A percentile compares a stretch with the other conserved stretches of the same genome.
Conservation (phyloP, 345 rosid genomes). For the Eucalyptus microcorys region DNA sequence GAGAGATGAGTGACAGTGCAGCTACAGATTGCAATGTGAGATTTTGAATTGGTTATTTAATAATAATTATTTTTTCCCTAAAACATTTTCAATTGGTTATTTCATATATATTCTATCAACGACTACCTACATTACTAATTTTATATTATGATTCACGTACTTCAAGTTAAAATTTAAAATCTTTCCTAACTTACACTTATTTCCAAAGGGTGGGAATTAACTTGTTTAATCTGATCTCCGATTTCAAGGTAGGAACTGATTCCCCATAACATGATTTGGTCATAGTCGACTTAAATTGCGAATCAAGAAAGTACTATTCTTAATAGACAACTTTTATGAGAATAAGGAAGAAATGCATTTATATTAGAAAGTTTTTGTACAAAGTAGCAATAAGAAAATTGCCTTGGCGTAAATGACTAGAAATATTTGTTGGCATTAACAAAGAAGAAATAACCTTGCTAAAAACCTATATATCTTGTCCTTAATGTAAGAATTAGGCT, state of each 20-base stretch:
- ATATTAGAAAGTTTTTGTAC: too few species aligned
- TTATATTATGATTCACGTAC: too few species aligned
- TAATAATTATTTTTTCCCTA: too few species aligned
- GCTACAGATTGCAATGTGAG: neutral
- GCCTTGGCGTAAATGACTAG: neutral
- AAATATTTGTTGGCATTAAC: neutral
- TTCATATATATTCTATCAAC: too few species aligned
- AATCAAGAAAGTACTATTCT: too few species aligned
- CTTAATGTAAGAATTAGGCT: neutral
- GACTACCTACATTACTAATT: too few species aligned
- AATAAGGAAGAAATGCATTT: neutral
- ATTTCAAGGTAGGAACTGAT: too few species aligned
- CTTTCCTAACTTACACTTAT: too few species aligned
- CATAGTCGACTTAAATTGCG: rapidly evolving
- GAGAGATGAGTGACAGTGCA: neutral
- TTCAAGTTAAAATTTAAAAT: too few species aligned
- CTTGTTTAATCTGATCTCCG: rapidly evolving
- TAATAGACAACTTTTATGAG: neutral
- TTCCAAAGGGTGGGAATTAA: too few species aligned
- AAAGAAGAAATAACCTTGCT: neutral
- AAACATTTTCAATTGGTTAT: too few species aligned
- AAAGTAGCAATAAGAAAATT: neutral
- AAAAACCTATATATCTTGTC: too few species aligned
- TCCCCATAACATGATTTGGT: rapidly evolving
- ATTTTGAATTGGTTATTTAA: neutral